Percentiles rank a stretch among this genome's conserved stretches.
Evolutionary conservation across 2,329 filamentous ascomycete species (phyloP).

Genomic region (Fusarium zealandicum): DNA sequence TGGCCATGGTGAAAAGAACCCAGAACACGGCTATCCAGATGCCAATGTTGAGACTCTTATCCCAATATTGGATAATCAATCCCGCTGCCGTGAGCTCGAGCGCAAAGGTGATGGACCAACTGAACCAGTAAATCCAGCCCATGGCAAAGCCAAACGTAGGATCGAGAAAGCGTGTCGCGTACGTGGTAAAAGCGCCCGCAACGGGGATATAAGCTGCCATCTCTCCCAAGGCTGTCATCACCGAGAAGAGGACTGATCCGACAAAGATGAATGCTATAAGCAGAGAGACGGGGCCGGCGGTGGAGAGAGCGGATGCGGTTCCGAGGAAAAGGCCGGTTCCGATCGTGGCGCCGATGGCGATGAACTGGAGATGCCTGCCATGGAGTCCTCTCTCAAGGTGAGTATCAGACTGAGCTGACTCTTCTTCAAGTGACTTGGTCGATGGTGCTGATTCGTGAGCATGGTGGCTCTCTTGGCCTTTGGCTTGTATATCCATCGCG

Average conservation of each 20-base stretch:
- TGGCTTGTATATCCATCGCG: constrained; percentile 21
- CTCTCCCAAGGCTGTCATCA: constrained; percentile 75
- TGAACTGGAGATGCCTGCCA: constrained; percentile 57
- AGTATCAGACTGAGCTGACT: constrained; percentile 1
- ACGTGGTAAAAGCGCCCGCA: constrained; percentile 77
- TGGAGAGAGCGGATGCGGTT: constrained; percentile 67
- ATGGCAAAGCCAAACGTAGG: constrained; percentile 77
- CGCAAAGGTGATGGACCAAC: constrained; percentile 75
- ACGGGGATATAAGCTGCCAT: constrained; percentile 82
- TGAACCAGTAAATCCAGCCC: constrained; percentile 87
- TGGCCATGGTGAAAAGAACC: constrained; percentile 66
- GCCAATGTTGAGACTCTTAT: constrained; percentile 65
- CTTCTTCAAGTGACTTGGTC: constrained; percentile 41
- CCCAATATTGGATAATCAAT: constrained; percentile 80
- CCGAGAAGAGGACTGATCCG: constrained; percentile 75
- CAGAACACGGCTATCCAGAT: constrained; percentile 80
- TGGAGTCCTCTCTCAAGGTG: constrained; percentile 48
- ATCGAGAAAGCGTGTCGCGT: constrained; percentile 77
- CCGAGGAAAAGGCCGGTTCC: constrained; percentile 78
- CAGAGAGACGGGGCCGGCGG: constrained; percentile 69
- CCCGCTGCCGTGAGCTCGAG: constrained; percentile 77
- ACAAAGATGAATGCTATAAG: constrained; percentile 74
- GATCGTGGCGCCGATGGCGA: constrained; percentile 67
- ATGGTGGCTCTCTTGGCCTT: neutral
- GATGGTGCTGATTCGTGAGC: constrained; percentile 12